Base-by-base conservation (phyloP, 2,329 filamentous ascomycete genomes). In the Cladophialophora yegresii region DNA sequence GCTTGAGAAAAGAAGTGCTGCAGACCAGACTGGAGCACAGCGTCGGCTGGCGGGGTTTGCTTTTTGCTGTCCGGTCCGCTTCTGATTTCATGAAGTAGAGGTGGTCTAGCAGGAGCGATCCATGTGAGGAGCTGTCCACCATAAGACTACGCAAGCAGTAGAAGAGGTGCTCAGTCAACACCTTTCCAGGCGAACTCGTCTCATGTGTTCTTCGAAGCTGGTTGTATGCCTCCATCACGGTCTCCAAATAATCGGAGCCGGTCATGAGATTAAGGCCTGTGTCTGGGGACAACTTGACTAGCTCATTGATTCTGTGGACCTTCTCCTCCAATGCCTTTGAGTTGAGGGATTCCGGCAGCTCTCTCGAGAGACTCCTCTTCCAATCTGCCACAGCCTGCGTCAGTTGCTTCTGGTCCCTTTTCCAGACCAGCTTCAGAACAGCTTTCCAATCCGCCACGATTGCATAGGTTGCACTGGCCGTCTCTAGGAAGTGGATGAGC, bases 201-300 rank as follows among this genome's bases (percentile, higher is more conserved):
- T 54, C 33, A 30, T 59, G 47, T 75, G 85, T 87, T 63, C 88
- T 83, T 55, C 80, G 82, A 56, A 79, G 79, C 43, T 86, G 80
- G 32, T 71, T 71, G 65, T 80, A 80, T 32, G 73, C 72, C 65
- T 80, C 78, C 58, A 73, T 73, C 12, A 96, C 81, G 0, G 89
- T 86, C 74, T 97, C 93, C 22, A 96, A 77, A 71, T 95, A 93
- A 76, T 97, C 93, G 57, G 90, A 92, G 0, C 93, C 93, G 0
- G 89, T 89, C 70, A 96, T 84, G 71, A 96, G 88, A 70, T 90
- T 81, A 6, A 79, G 76, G 32, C 82, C 84, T 51, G 78, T 78
- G 26, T 82, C 72, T 23, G 78, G 76, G 61, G 79, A 73, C 28
- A 73, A 69, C 28, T 76, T 78, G 4, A 77, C 69, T 33, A 81